Base-by-base conservation (phyloP, 1,284 basidiomycete genomes). In the Trichosporon ovoides region DNA sequence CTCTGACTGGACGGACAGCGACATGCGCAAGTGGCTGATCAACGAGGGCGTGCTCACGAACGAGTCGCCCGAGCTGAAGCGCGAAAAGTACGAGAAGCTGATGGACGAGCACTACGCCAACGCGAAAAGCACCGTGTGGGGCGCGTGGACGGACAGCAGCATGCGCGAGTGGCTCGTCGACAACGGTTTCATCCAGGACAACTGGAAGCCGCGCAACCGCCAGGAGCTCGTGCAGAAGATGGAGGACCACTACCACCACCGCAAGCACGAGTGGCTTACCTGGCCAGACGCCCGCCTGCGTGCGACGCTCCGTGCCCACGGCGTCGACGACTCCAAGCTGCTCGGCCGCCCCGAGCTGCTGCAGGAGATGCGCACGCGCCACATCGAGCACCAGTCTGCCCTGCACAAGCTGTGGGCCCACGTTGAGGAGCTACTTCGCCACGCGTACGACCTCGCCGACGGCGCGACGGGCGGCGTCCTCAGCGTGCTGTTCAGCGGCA, bases 261-360 rank as follows among this genome's bases (percentile, higher is more conserved):
- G 69, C 24, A 75, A 77, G 20, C 68, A 81, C 7, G 82, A 84
- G 3, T 92, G 91, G 75, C 80, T 92, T 52, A 81, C 83, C n/a
- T 94, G 91, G 91, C 89, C 91, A 14, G 90, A 93, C 68, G 88
- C 91, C 3, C 84, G 90, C 48, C 83, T 94, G 33, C 87, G 91
- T 55, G 89, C 88, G 0, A 91, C 86, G 73, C 82, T 93, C 31
- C 83, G 89, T 58, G 83, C 87, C 69, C 82, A 83, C 60, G 87
- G 87, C 52, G 68, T 91, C 37, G 80, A 82, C 62, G 89, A 92
- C 68, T 80, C 81, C 18, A 80, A 82, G 57, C 79, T 88, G 43
- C 82, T 81, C 1, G 74, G 73, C 13, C 84, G 90, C 49, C 83
- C 86, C 7, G 85, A 84, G 18, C 81, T 93, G 19, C 80, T 93